phyloP scores from a whole-genome alignment of 805 yeast species.

The Wickerhamomyces pijperi region DNA sequence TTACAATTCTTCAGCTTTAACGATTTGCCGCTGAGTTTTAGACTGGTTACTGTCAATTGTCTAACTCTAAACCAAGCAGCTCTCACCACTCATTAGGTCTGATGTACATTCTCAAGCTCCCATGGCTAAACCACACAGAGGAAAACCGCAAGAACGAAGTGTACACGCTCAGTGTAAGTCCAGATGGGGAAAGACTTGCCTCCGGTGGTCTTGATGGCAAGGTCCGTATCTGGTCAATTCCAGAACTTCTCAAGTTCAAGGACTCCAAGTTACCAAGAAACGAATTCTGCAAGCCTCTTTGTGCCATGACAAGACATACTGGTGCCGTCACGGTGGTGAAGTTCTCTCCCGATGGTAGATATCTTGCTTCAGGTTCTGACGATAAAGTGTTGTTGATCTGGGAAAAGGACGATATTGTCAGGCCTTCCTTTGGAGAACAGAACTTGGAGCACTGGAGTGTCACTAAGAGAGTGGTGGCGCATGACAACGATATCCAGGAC shows the following conservation, averaged over 20 bases:
- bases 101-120: constrained; percentile 59
- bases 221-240: constrained; percentile 78
- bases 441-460: constrained; percentile 94
- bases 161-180: constrained; percentile 69
- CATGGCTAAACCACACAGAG: constrained; percentile 68
- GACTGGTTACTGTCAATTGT: too few species aligned
- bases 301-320: constrained; percentile 89
- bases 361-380: constrained; percentile 90
- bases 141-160: constrained; percentile 76
- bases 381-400: constrained; percentile 85
- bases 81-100: background rate
- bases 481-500: constrained; percentile 95
- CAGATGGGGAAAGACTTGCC: constrained; percentile 78
- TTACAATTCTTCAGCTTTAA: too few species aligned
- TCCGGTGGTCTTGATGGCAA: constrained; percentile 94
- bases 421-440: constrained; percentile 57
- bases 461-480: constrained; percentile 84
- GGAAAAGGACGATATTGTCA: constrained; percentile 71
- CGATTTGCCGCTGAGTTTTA: too few species aligned
- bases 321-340: constrained; percentile 94
- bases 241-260: constrained; percentile 33
- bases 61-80: too few species aligned
- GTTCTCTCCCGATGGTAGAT: constrained; percentile 87
- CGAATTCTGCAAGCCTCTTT: constrained; percentile 44
- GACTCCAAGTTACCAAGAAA: constrained; percentile 18